phyloP scores from a whole-genome alignment of 2,329 filamentous ascomycete genomes.

The Huntiella bhutanensis region DNA sequence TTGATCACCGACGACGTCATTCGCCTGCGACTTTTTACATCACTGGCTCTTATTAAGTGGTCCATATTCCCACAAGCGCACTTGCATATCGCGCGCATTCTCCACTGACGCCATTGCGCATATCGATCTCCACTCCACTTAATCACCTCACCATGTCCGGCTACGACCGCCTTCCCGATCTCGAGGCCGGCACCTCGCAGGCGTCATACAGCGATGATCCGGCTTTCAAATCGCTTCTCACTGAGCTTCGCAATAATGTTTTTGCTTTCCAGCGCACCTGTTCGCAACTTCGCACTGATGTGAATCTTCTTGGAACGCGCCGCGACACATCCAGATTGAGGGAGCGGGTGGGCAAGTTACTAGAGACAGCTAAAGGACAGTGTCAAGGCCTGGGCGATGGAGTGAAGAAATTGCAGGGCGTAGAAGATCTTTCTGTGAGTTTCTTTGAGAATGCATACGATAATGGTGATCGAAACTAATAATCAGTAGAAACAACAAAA shows the following conservation, averaged over 20 bases:
- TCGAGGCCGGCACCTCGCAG: conserved; percentile 55
- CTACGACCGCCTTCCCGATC: conserved; percentile 66
- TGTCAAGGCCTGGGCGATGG: conserved; percentile 90
- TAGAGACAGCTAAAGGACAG: conserved; percentile 68
- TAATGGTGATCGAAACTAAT: not conserved
- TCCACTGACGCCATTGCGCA: not conserved
- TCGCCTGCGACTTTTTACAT: no score
- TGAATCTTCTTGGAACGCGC: conserved; percentile 70
- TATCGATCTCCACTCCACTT: not conserved
- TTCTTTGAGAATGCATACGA: not conserved
- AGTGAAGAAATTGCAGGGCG: conserved; percentile 77
- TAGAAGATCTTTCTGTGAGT: conserved; percentile 63
- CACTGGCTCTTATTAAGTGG: not conserved
- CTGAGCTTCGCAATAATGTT: conserved; percentile 68
- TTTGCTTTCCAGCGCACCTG: conserved; percentile 82
- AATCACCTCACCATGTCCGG: conserved; percentile 45
- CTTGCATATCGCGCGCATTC: not conserved
- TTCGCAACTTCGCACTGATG: conserved; percentile 63
- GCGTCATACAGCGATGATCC: conserved; percentile 66
- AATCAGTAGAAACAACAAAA: conserved; percentile 64
- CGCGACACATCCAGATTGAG: conserved; percentile 80
- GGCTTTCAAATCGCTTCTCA: conserved; percentile 68
- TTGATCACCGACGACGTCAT: no score
- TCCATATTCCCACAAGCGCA: not conserved
- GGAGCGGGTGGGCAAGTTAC: conserved; percentile 70